These are phyloP conservation scores for Infundibulicybe gibba DNA, from an alignment of 768 basidiomycete genomes.

Conservation along the genomic window DNA sequence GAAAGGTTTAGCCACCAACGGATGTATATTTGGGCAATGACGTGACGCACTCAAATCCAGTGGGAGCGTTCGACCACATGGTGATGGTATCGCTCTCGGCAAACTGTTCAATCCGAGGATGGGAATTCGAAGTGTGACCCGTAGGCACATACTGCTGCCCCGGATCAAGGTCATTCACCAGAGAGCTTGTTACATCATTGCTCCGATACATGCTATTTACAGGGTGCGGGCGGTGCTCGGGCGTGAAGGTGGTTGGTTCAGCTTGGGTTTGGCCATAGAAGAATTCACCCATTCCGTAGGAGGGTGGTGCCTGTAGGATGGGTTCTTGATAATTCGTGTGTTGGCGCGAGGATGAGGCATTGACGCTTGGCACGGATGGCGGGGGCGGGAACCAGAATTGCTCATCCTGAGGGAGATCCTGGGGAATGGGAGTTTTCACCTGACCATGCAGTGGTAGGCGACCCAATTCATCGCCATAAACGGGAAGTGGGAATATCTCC, in stretches of 20 bases:
- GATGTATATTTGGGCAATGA: slow-evolving; percentile 1
- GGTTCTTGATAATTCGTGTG: not conserved
- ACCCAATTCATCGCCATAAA: slow-evolving; percentile 62
- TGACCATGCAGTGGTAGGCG: slow-evolving; percentile 42
- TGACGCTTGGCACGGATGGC: too few relatives aligned
- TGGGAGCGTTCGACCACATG: slow-evolving; percentile 71
- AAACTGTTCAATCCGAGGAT: slow-evolving; percentile 27
- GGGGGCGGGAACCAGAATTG: slow-evolving; percentile 4
- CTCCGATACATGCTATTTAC: not conserved
- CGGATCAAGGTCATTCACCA: not conserved
- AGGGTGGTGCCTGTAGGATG: not conserved
- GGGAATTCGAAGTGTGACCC: slow-evolving; percentile 1
- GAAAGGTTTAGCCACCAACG: not conserved
- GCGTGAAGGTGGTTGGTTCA: not conserved
- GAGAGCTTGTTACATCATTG: not conserved
- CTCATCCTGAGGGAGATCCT: slow-evolving; percentile 2
- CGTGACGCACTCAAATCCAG: slow-evolving; percentile 56
- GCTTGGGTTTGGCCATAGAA: not conserved
- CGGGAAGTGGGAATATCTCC: slow-evolving; percentile 35
- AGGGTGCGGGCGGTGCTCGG: not conserved
- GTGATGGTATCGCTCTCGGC: slow-evolving; percentile 41
- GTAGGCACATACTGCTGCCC: not conserved
- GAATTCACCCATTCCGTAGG: not conserved
- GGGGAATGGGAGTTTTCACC: slow-evolving; percentile 15
- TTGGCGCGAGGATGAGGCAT: not conserved